phyloP scores from a whole-genome alignment of 2,329 filamentous ascomycete species.

The Magnaporthiopsis poae region DNA sequence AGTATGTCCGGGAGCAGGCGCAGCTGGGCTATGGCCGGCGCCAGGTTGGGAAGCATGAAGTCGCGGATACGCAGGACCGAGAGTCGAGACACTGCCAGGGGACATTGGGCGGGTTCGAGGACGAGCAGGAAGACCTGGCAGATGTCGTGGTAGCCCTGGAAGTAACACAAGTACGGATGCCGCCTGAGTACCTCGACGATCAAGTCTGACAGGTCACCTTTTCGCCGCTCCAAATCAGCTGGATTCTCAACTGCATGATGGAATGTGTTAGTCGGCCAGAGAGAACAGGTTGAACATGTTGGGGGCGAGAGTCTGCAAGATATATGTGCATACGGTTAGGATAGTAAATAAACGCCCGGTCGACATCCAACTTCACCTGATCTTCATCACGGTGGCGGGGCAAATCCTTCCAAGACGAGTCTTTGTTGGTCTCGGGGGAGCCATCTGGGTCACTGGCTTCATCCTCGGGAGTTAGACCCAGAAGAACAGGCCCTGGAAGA shows the following conservation, averaged over 20 bases:
- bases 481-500: constrained; percentile 49
- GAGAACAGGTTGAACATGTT: not conserved
- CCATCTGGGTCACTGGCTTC: constrained; percentile 15
- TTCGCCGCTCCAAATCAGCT: constrained; percentile 59
- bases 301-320: not conserved
- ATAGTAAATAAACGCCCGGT: constrained; percentile 96
- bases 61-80: constrained; percentile 86
- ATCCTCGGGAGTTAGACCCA: constrained; percentile 31
- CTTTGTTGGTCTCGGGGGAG: constrained; percentile 8
- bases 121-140: constrained; percentile 90
- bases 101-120: constrained; percentile 53
- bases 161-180: constrained; percentile 81
- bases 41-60: constrained; percentile 88
- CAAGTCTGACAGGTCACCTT: constrained; percentile 65
- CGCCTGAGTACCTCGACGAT: constrained; percentile 73
- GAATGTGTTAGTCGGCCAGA: constrained; percentile 1
- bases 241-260: constrained; percentile 51
- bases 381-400: constrained; percentile 76
- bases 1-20: constrained; percentile 77
- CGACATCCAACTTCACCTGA: constrained; percentile 84
- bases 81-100: constrained; percentile 62
- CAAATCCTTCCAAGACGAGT: constrained; percentile 47
- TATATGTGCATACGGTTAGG: constrained; percentile 55
- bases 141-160: constrained; percentile 98
- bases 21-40: constrained; percentile 75